Base-by-base conservation (phyloP, 2,329 filamentous ascomycete species). In the Geoglossum cookeanum region DNA sequence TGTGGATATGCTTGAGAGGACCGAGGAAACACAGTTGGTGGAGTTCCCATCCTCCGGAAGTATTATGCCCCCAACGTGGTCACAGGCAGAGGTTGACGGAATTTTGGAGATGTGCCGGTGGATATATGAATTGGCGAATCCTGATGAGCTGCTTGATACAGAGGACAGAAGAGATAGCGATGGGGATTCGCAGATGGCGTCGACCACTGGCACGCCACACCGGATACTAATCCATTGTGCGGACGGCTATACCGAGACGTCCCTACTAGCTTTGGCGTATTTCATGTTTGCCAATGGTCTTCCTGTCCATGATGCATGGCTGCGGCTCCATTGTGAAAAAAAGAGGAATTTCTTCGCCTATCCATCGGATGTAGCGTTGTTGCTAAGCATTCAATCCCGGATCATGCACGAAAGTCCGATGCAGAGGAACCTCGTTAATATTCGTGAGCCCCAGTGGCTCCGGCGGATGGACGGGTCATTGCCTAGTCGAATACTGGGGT, bases 41-140 rank as follows among this genome's bases (percentile, higher is more conserved):
- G 85, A 94, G 62, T 97, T 97, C 60, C 91, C 91, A 0, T 92
- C 89, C 0, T 96, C 91, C 1, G 92, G 92, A n/a, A 94, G 87
- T 64, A 86, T 97, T 57, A 76, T 91, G 64, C 84, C 87, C 1
- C 85, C 89, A 1, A 86, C 84, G 0, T 94, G 85, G 79, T 87
- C 85, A 1, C 85, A 90, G 59, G 74, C 78, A 7, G 91, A 96
- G 68, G 80, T 87, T 1, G 88, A 95, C 65, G 85, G 83, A 30
- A 82, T 97, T 47, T 74, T 96, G 47, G 85, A 89, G 58, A 91
- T 85, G 5, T 91, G 90, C 70, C 84, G 83, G 64, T 97, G 89
- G 88, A 86, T 98, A 30, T 87, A 90, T 69, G 80, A 86, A 63
- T 73, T 95, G 49, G 82, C 89, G 0, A 84, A 94, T 63, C 82